Base-by-base conservation (phyloP, 2,329 filamentous ascomycete genomes). In the Microascus cirrosus region DNA sequence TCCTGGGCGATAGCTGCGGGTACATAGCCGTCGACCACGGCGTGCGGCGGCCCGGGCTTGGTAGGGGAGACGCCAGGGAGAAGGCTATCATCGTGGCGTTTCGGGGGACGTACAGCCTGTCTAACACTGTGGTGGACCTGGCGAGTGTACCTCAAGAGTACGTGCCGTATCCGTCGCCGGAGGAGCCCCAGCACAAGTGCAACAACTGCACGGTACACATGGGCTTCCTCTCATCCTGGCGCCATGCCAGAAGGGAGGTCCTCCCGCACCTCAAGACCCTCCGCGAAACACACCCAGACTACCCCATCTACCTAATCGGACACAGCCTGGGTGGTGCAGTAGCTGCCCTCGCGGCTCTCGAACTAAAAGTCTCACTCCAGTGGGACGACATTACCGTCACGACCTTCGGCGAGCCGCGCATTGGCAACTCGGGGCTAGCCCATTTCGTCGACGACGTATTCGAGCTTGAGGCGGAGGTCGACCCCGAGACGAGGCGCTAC, bases 311-410 rank as follows among this genome's bases (percentile, higher is more conserved):
- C 25, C 77, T 99, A 2, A 84, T 96, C 8, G 94, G 94, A 0
- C 94, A 99, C 70, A 95, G 89, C 55, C 82, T 99, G 0, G 94
- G 94, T 22, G 94, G 94, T 18, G 92, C 94, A 0, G 89, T 99
- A 1, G 93, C 94, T 2, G 87, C 89, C 1, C 80, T 99, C 3
- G 94, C 92, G 0, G 89, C 82, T 1, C 77, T 96, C 34, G 94
- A 99, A 67, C 81, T 96, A 66, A 80, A 84, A 59, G 70, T 77
- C 25, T 80, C 85, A 0, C 76, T 86, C n/a, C 90, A 87, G 20
- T 94, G 86, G 84, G 72, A 86, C 10, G 84, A 92, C 2, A 62
- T 82, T n/a, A 71, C 78, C 15, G 83, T 95, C 48, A 97, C 93
- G 5, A 97, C 94, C 0, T 99, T 96, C 70, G 94, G 94, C 11